A percentile compares a stretch with the other conserved stretches of the same genome.
These are phyloP conservation scores for Aspergillus aculeatus DNA, from an alignment of 2,329 filamentous ascomycete species.

Conservation along the genomic window DNA sequence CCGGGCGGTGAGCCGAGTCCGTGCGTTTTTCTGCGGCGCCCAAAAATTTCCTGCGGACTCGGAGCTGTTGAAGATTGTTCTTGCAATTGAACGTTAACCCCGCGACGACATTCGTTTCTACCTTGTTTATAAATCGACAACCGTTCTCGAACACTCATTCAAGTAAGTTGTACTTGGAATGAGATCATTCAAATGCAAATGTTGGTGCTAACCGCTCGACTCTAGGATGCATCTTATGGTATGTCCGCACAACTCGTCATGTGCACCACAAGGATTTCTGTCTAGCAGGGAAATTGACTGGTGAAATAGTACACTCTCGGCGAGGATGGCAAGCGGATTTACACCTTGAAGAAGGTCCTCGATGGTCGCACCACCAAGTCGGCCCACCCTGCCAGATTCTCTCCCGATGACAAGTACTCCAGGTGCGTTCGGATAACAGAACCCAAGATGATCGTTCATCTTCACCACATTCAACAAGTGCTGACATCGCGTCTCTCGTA, in stretches of 20 bases:
- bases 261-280: neutral
- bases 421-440: constrained; percentile 45
- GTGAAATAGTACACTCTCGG: constrained; percentile 72
- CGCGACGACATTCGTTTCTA: neutral
- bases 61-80: constrained; percentile 7
- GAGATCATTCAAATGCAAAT: neutral
- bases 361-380: constrained; percentile 88
- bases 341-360: constrained; percentile 84
- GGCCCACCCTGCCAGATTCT: constrained; percentile 93
- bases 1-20: constrained; percentile 7
- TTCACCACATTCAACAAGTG: neutral
- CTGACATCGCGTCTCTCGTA: neutral
- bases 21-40: constrained; percentile 11
- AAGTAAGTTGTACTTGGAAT: constrained; percentile 21
- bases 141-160: constrained; percentile 8
- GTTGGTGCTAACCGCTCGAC: neutral
- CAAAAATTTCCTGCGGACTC: constrained; percentile 19
- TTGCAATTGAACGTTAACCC: neutral
- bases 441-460: neutral
- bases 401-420: constrained; percentile 98
- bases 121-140: neutral
- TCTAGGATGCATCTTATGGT: constrained; percentile 45
- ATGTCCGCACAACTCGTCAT: constrained; percentile 19
- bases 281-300: constrained; percentile 6
- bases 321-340: constrained; percentile 77